phyloP scores from a whole-genome alignment of 257 asterid species.

The Ballota nigra region DNA sequence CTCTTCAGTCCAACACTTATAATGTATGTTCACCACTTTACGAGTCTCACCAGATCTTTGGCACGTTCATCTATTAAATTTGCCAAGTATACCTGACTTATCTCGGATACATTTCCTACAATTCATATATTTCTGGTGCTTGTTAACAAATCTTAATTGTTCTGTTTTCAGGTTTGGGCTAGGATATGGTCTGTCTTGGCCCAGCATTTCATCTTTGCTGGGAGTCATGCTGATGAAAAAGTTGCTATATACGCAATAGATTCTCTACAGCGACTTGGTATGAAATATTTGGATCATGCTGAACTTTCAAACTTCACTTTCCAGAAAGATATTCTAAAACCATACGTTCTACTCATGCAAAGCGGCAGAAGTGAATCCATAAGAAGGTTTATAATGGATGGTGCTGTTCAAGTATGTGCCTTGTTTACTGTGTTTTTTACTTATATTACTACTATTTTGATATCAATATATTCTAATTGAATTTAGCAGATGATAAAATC shows the following conservation, averaged over 20 bases:
- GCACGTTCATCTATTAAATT: neutral
- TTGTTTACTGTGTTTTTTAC: slow-evolving; percentile 17
- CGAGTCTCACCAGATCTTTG: neutral
- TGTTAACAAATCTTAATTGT: slow-evolving; percentile 3
- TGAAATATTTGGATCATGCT: slow-evolving; percentile 92
- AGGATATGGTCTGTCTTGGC: slow-evolving; percentile 96
- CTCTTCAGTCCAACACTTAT: neutral
- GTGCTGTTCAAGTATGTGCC: slow-evolving; percentile 76
- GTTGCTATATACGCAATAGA: slow-evolving; percentile 96
- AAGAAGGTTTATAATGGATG: slow-evolving; percentile 77
- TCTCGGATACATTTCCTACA: slow-evolving; percentile 6
- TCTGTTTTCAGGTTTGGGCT: slow-evolving; percentile 84
- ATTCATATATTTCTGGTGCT: neutral
- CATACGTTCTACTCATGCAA: slow-evolving; percentile 81
- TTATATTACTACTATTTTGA: slow-evolving; percentile 26
- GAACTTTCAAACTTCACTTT: slow-evolving; percentile 92
- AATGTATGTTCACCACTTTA: neutral
- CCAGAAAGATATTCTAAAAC: slow-evolving; percentile 91
- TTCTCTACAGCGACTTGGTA: slow-evolving; percentile 86
- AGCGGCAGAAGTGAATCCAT: slow-evolving; percentile 78
- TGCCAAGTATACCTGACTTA: neutral
- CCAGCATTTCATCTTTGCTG: slow-evolving; percentile 84
- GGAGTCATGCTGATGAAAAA: slow-evolving; percentile 92
- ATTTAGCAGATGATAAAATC: slow-evolving; percentile 81
- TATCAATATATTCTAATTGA: slow-evolving; percentile 33